Percentiles rank a stretch among this genome's conserved stretches.
phyloP scores from a whole-genome alignment of 768 basidiomycete species.

The Suillus cothurnatus region DNA sequence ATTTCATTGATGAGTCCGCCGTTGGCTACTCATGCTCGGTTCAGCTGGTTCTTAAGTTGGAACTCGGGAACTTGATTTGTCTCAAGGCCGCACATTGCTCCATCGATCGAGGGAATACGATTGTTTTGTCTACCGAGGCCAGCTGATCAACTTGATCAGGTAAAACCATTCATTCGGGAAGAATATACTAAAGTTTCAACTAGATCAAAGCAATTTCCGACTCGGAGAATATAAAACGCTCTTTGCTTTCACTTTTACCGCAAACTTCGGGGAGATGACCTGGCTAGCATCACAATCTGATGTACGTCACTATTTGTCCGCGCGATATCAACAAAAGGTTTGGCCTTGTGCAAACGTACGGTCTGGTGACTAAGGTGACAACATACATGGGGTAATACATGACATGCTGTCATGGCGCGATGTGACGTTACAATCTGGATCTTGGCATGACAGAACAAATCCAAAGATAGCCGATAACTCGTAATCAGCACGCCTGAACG shows the following conservation, averaged over 20 bases:
- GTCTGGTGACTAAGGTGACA: slow-evolving; percentile 1
- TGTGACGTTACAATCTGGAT: slow-evolving; percentile 2
- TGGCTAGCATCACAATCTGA: not conserved
- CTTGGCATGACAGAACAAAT: not conserved
- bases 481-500: not conserved
- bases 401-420: slow-evolving; percentile 1
- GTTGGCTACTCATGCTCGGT: not conserved
- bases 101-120: not conserved
- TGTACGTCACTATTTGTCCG: not conserved
- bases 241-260: not conserved
- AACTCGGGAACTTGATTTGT: not conserved
- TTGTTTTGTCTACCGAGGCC: not conserved
- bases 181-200: not conserved
- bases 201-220: not conserved
- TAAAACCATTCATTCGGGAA: not conserved
- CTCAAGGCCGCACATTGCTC: not conserved
- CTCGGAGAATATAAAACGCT: not conserved
- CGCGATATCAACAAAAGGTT: not conserved
- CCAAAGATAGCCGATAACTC: slow-evolving; percentile 3
- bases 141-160: slow-evolving; percentile 1
- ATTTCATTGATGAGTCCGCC: not conserved
- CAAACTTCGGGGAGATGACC: not conserved
- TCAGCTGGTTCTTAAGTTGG: not conserved
- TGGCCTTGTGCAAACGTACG: no score
- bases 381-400: not conserved